Evolutionary conservation across 2,329 filamentous ascomycete species (phyloP), one percentile per base, ranked within the genome.

Genomic region (Ophiocordyceps camponoti-saundersi): DNA sequence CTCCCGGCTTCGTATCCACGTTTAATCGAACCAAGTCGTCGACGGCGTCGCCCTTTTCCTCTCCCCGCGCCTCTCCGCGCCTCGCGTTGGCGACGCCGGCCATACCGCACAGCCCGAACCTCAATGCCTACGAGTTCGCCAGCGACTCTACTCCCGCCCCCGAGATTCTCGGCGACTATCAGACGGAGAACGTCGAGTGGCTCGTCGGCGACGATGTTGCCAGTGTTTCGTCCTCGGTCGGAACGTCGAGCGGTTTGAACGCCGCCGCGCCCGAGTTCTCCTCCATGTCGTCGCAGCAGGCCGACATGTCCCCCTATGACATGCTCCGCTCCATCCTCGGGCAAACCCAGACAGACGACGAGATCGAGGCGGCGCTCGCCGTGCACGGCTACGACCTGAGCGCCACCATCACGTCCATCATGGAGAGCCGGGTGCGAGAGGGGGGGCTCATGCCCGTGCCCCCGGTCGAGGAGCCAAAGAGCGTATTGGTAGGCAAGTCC

Each of bases 221-320:
- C 56, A 89, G 82, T 55, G 77, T 88, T 48, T 81, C 86, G 22
- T 95, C 88, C 22, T 85, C 81, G 8, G 65, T 76, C 40, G 73
- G 78, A 34, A 78, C 75, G 11, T 72, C 82, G 16, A 87, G 80
- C 53, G 79, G 77, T 32, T 72, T 90, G 50, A 89, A 87, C 57
- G 82, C 80, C 42, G 82, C 82, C 15, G 86, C 86, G 6, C 83
- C 89, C 22, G 88, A 95, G 61, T 95, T 78, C 55, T 72, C 75
- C 1, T 68, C 65, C 51, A 61, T 67, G 59, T 69, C 73, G 30
- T 66, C 73, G 45, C 77, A 82, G 59, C 83, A 84, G 57, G 77
- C 79, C 48, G 89, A 96, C 58, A 96, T 98, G 90, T 93, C 86
- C 49, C 90, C 92, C 1, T 95, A 95, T 64, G 92, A 98, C 60